Conservation (phyloP, 225 moss, liverwort and hornwort genomes). For the Thuidium tamariscinum region DNA sequence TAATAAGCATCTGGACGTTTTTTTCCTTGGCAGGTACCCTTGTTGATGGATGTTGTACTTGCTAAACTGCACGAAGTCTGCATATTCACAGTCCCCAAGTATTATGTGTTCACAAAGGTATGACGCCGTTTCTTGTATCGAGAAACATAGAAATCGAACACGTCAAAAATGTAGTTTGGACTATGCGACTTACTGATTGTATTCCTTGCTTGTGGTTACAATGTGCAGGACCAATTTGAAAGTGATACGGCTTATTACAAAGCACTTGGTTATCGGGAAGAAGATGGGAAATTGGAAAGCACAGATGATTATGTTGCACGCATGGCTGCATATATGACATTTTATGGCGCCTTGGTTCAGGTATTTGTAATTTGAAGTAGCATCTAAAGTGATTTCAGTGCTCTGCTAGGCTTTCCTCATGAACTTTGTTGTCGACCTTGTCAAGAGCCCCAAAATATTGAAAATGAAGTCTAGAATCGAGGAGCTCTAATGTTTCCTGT, state of each 20-base stretch:
- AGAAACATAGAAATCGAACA: neutral
- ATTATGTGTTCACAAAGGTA: constrained; percentile 81
- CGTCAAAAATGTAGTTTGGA: neutral
- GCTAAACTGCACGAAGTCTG: constrained; percentile 91
- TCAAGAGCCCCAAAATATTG: neutral
- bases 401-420: neutral
- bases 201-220: neutral
- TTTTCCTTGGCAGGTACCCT: constrained; percentile 50
- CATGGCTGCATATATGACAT: constrained; percentile 84
- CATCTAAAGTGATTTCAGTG: neutral
- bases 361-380: constrained; percentile 13
- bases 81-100: constrained; percentile 82
- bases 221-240: constrained; percentile 54
- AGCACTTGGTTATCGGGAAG: constrained; percentile 65
- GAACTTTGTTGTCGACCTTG: neutral
- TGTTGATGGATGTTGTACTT: constrained; percentile 77
- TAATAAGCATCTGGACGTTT: neutral
- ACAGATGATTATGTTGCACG: constrained; percentile 82
- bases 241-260: constrained; percentile 72
- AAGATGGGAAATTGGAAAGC: constrained; percentile 75
- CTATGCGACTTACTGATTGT: neutral
- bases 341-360: constrained; percentile 85
- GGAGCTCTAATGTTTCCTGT: neutral
- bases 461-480: neutral
- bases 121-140: neutral